These are phyloP conservation scores for Boletales sp. DNA, from an alignment of 768 basidiomycete genomes.

Conservation along the genomic window DNA sequence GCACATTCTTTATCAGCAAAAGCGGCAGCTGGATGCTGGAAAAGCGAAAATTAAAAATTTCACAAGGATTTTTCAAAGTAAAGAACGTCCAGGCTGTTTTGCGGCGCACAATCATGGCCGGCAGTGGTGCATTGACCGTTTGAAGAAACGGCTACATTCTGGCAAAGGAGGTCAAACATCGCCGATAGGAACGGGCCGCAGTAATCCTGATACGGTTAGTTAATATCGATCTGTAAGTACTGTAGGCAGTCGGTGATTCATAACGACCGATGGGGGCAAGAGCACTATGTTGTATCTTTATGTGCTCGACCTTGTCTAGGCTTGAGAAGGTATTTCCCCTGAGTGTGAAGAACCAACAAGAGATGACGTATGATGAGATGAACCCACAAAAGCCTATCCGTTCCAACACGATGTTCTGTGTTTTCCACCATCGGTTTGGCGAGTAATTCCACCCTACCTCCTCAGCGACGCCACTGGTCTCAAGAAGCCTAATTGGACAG, in stretches of 20 bases:
- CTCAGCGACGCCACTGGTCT: conserved; percentile 15
- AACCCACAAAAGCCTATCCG: conserved; percentile 5
- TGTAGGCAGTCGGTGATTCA: conserved; percentile 1
- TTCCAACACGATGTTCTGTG: background rate
- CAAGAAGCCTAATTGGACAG: background rate
- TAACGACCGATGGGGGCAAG: background rate
- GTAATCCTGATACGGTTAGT: conserved; percentile 8
- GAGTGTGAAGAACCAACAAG: background rate
- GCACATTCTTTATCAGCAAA: conserved; percentile 2
- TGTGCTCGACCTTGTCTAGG: background rate
- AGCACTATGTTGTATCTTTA: background rate
- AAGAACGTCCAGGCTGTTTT: background rate
- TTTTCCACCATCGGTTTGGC: background rate
- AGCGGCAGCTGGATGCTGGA: background rate
- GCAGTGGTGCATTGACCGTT: background rate
- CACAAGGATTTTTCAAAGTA: conserved; percentile 1
- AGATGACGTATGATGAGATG: conserved; percentile 6
- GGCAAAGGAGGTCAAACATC: conserved; percentile 4
- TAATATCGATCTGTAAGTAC: conserved; percentile 1
- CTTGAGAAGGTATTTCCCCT: background rate
- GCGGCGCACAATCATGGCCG: background rate
- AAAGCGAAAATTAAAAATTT: background rate
- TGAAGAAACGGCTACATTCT: background rate
- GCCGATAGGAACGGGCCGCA: conserved; percentile 18
- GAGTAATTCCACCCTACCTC: background rate